Evolutionary conservation across 805 yeast genomes (phyloP).

Genomic region (Priceomyces carsonii): DNA sequence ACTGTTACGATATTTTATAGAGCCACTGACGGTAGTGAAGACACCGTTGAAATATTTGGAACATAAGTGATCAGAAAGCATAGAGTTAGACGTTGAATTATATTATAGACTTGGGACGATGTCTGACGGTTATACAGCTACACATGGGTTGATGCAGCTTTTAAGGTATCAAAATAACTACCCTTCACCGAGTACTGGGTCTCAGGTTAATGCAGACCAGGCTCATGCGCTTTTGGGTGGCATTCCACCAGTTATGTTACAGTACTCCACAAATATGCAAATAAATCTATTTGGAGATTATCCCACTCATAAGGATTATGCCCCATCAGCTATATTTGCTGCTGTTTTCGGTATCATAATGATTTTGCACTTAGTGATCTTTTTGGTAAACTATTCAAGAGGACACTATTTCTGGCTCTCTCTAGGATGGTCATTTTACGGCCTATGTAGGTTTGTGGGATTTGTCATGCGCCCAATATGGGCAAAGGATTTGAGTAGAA

Average conservation of each 20-base stretch:
- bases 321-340: constrained; percentile 59
- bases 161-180: constrained; percentile 21
- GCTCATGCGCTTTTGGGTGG: constrained; percentile 13
- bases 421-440: constrained; percentile 54
- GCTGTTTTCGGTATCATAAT: constrained; percentile 52
- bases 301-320: constrained; percentile 52
- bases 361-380: constrained; percentile 49
- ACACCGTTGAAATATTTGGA: too few relatives aligned
- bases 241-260: constrained; percentile 42
- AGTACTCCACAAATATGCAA: constrained; percentile 40
- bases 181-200: constrained; percentile 32
- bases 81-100: too few relatives aligned
- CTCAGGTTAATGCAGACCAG: constrained; percentile 26
- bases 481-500: constrained; percentile 50
- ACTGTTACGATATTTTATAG: too few relatives aligned
- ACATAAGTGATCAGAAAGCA: too few relatives aligned
- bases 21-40: too few relatives aligned
- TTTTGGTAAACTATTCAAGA: constrained; percentile 47
- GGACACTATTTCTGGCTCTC: constrained; percentile 63
- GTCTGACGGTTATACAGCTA: constrained; percentile 24
- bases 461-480: constrained; percentile 59
- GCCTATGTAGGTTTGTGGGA: constrained; percentile 56
- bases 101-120: too few relatives aligned
- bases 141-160: constrained; percentile 24
- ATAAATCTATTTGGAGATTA: constrained; percentile 62